phyloP scores from a whole-genome alignment of 1,284 basidiomycete genomes.

The Cryptococcus hybrid region DNA sequence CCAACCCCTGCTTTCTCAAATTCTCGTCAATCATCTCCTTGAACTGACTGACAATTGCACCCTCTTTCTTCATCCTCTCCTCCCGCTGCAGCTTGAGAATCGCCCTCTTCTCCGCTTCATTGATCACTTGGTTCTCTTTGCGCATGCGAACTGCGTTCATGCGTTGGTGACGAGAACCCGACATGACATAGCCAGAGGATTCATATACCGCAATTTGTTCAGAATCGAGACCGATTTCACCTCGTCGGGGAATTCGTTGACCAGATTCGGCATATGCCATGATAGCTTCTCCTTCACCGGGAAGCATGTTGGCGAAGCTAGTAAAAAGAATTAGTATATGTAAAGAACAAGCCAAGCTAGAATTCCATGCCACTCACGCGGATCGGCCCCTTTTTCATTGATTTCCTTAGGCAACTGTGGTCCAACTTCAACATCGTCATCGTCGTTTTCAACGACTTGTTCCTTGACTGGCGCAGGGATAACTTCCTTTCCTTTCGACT shows the following conservation, averaged over 20 bases:
- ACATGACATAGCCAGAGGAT: conserved; percentile 95
- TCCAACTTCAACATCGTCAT: conserved; percentile 71
- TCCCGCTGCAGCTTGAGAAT: conserved; percentile 91
- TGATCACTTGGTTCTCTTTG: conserved; percentile 97
- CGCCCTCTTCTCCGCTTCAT: conserved; percentile 93
- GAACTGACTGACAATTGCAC: conserved; percentile 63
- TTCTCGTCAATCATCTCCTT: conserved; percentile 69
- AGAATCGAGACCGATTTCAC: conserved; percentile 91
- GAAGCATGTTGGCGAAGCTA: conserved; percentile 74
- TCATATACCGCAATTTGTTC: conserved; percentile 86
- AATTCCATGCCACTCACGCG: conserved; percentile 51
- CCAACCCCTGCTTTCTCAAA: conserved; percentile 45
- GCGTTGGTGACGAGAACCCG: conserved; percentile 82
- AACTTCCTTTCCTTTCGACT: conserved; percentile 11
- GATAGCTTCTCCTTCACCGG: conserved; percentile 96
- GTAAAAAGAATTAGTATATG: neutral
- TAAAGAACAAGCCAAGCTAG: neutral
- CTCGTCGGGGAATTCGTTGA: conserved; percentile 91
- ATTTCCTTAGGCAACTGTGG: conserved; percentile 51
- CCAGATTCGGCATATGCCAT: conserved; percentile 89
- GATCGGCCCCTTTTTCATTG: conserved; percentile 49
- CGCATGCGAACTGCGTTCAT: conserved; percentile 98
- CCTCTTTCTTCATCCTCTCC: conserved; percentile 84
- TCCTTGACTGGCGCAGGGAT: conserved; percentile 12
- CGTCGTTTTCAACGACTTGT: conserved; percentile 35